Conservation (phyloP, 257 asterid species). For the Oldenlandia corymbosa region DNA sequence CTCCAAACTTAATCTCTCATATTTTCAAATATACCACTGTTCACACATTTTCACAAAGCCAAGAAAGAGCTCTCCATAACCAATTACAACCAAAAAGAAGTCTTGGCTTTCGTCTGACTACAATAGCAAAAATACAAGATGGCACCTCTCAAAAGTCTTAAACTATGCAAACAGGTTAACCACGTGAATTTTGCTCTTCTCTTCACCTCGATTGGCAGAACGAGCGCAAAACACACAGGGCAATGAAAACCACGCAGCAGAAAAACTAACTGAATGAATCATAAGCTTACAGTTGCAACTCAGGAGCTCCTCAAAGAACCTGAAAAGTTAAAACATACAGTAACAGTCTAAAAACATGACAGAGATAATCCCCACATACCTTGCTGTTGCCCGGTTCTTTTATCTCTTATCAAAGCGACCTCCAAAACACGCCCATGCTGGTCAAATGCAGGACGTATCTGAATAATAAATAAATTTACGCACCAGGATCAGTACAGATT, state of each 20-base stretch:
- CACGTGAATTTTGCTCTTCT: constrained; percentile 36
- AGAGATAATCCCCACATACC: constrained; percentile 49
- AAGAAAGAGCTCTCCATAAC: constrained; percentile 8
- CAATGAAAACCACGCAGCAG: constrained; percentile 33
- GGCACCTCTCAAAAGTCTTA: constrained; percentile 19
- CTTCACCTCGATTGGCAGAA: constrained; percentile 61
- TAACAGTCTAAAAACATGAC: constrained; percentile 14
- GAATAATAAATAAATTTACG: constrained; percentile 15
- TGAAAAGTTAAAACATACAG: constrained; percentile 55
- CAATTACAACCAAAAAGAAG: constrained; percentile 19
- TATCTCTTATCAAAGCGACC: constrained; percentile 90
- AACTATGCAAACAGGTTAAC: constrained; percentile 33
- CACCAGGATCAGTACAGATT: not conserved
- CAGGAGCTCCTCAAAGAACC: constrained; percentile 70
- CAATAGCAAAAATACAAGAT: constrained; percentile 23
- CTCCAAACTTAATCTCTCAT: constrained; percentile 12
- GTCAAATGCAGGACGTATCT: constrained; percentile 86
- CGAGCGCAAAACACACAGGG: constrained; percentile 48
- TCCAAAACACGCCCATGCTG: constrained; percentile 78
- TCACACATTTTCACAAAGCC: not conserved
- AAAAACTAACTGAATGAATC: constrained; percentile 58
- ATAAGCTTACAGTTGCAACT: constrained; percentile 54
- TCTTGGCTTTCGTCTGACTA: constrained; percentile 14
- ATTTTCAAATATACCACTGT: constrained; percentile 18
- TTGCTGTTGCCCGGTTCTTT: constrained; percentile 94